Percentiles rank a stretch among this genome's conserved stretches.
These are phyloP conservation scores for Cyamopsis tetragonoloba DNA, from an alignment of 306 rosid species.

Conservation along the genomic window DNA sequence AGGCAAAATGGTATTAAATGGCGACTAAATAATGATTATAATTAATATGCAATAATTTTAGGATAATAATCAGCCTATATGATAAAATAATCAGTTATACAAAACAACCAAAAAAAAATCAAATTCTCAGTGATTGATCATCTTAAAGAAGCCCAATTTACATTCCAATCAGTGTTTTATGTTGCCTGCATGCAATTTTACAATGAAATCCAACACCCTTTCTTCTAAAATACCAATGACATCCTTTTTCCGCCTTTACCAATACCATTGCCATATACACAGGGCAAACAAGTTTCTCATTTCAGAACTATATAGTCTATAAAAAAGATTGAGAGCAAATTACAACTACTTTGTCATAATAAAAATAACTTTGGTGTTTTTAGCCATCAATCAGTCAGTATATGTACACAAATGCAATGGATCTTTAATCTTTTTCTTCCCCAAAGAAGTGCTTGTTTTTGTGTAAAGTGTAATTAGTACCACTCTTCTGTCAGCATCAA, in stretches of 20 bases:
- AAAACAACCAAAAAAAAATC: too few species aligned
- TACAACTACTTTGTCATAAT: conserved; percentile 25
- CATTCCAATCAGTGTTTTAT: conserved; percentile 1
- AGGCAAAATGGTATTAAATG: neutral
- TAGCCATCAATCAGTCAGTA: conserved; percentile 28
- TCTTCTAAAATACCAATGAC: neutral
- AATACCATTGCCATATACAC: neutral
- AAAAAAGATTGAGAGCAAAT: conserved; percentile 9
- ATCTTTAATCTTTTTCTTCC: conserved; percentile 4
- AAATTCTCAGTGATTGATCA: neutral
- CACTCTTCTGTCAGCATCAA: conserved; percentile 23
- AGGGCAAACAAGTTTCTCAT: conserved; percentile 4
- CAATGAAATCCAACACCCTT: conserved; percentile 26
- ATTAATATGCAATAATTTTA: neutral
- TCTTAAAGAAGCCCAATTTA: conserved; percentile 5
- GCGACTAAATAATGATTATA: neutral
- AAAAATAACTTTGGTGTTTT: conserved; percentile 13
- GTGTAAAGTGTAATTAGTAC: conserved; percentile 22
- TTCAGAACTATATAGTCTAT: conserved; percentile 23
- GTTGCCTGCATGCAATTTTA: conserved; percentile 19
- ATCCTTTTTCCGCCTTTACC: neutral
- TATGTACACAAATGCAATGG: conserved; percentile 34
- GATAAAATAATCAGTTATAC: conserved; percentile 23
- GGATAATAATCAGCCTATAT: neutral
- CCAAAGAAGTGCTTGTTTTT: conserved; percentile 11